Percentiles rank a stretch among this genome's conserved stretches.
Evolutionary conservation across 2,329 filamentous ascomycete genomes (phyloP).

Genomic region (Nemania sp.): DNA sequence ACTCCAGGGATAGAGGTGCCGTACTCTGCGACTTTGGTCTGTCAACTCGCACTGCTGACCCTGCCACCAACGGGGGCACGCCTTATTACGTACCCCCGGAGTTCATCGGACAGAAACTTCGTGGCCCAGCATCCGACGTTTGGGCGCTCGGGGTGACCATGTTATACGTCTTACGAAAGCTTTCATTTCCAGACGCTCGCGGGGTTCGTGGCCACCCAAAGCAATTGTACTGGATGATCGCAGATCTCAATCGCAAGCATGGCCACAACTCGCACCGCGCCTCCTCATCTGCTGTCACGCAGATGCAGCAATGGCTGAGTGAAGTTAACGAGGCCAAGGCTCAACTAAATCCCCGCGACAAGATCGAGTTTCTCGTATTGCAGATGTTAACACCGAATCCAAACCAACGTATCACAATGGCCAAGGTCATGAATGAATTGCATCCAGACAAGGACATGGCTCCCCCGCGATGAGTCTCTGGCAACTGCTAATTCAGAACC

Average conservation of each 20-base stretch:
- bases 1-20: constrained; percentile 68
- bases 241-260: constrained; percentile 62
- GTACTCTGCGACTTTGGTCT: constrained; percentile 72
- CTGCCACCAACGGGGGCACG: constrained; percentile 66
- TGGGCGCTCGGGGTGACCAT: constrained; percentile 72
- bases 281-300: constrained; percentile 55
- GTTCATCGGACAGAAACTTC: constrained; percentile 67
- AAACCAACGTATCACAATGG: constrained; percentile 65
- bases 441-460: constrained; percentile 41
- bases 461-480: constrained; percentile 13
- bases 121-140: constrained; percentile 67
- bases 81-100: constrained; percentile 73
- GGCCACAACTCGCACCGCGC: constrained; percentile 42
- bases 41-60: constrained; percentile 61
- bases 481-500: background rate
- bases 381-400: constrained; percentile 67
- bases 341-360: constrained; percentile 60
- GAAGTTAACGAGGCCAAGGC: constrained; percentile 64
- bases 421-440: constrained; percentile 61
- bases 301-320: constrained; percentile 69
- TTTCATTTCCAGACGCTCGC: constrained; percentile 66
- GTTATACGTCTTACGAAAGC: constrained; percentile 69
- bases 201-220: constrained; percentile 61
- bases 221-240: constrained; percentile 69
- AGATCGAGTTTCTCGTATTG: constrained; percentile 63